Base-by-base conservation (phyloP, 768 basidiomycete species). In the Phanerodontia chrysosporium region DNA sequence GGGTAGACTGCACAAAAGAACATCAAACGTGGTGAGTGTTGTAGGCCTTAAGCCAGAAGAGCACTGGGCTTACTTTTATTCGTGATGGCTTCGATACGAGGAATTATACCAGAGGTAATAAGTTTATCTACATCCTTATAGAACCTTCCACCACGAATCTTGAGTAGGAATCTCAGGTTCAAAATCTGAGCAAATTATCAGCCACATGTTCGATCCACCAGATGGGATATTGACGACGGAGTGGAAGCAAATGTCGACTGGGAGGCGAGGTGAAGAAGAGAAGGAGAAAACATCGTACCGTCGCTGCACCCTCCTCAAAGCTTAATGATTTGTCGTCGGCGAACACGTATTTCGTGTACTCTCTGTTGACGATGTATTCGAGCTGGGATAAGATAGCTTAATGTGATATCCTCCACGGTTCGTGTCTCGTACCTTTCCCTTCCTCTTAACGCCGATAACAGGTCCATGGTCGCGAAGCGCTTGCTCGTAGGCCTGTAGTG, bases 351-450 rank as follows among this genome's bases (percentile, higher is more conserved):
- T 69, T 65, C 16, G 68, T 66, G 29, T 68, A 64, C 10, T 64
- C 64, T 12, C 67, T 62, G 22, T 68, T 64, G n/a, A 73, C 69
- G 54, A 74, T 69, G 57, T 72, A 74, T 62, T 74, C 73, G 5
- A 74, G 65, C 73, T 74, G 52, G 22, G 13, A n/a, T 13, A 21
- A 28, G 28, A 29, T 46, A 58, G n/a, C 28, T 49, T 27, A 49
- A 27, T 16, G n/a, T n/a, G 1, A 32, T 28, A 52, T 12, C 12
- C n/a, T 22, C 1, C 29, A 16, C 6, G 51, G 28, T n/a, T 13
- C 6, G 8, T 45, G 24, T 10, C 12, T 63, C 67, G 30, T 22
- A 72, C 73, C 45, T 62, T 60, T 45, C 69, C 71, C 52, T 71
- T 74, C 27, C 72, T 63, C 25, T 63, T 61, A 1, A 74, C 73